phyloP scores from a whole-genome alignment of 2,329 filamentous ascomycete species.

The Colletotrichum salicis region DNA sequence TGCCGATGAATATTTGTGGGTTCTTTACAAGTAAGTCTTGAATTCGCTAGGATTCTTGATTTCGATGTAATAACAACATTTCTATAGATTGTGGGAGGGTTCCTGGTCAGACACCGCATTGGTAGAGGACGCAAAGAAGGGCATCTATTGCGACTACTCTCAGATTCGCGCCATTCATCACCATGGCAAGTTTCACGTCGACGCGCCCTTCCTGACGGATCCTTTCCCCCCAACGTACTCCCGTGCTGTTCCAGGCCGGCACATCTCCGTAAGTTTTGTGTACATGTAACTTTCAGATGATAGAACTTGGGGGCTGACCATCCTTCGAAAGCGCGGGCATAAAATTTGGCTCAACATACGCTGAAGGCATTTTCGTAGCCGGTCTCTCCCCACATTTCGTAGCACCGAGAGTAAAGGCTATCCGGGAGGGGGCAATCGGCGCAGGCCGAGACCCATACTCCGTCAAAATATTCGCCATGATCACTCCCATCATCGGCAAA shows the following conservation, averaged over 20 bases:
- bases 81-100: constrained; percentile 13
- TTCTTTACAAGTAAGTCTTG: constrained; percentile 68
- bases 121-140: constrained; percentile 12
- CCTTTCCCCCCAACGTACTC: constrained; percentile 67
- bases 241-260: constrained; percentile 68
- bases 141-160: constrained; percentile 14
- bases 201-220: constrained; percentile 37
- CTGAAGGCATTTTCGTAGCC: constrained; percentile 70
- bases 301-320: background rate
- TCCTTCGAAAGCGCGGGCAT: constrained; percentile 56
- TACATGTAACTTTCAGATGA: background rate
- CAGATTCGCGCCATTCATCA: constrained; percentile 21
- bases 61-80: background rate
- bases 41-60: fast-evolving
- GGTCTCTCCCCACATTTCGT: constrained; percentile 61
- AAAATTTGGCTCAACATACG: constrained; percentile 66
- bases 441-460: constrained; percentile 65
- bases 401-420: constrained; percentile 61
- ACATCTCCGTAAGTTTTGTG: constrained; percentile 52
- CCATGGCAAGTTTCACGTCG: constrained; percentile 21
- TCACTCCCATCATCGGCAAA: constrained; percentile 59
- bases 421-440: constrained; percentile 60
- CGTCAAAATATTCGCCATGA: constrained; percentile 65
- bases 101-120: constrained; percentile 22
- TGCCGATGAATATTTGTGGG: constrained; percentile 70